These are phyloP conservation scores for Crithidia expoeki DNA, from an alignment of 208 protist genomes.

Conservation along the genomic window DNA sequence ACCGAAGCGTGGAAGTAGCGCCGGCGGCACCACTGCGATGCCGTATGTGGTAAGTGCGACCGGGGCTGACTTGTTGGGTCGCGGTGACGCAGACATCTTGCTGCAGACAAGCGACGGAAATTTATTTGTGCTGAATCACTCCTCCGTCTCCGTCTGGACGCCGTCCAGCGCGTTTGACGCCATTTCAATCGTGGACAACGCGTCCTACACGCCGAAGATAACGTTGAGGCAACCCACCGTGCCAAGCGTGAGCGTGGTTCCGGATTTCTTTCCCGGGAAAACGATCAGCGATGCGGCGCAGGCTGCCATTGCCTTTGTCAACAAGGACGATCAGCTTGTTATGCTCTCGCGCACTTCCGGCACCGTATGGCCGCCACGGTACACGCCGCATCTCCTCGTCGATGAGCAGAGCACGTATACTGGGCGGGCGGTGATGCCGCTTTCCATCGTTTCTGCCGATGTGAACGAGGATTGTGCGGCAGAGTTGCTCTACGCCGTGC, in stretches of 20 bases:
- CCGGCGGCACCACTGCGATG: background rate
- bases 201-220: background rate
- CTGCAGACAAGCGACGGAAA: constrained; percentile 48
- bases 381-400: constrained; percentile 18
- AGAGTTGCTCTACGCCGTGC: constrained; percentile 64
- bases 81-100: constrained; percentile 46
- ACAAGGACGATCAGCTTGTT: constrained; percentile 29
- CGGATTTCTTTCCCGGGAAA: background rate
- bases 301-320: constrained; percentile 39
- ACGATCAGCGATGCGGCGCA: constrained; percentile 6
- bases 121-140: constrained; percentile 39
- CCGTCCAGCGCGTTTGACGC: background rate
- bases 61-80: constrained; percentile 43
- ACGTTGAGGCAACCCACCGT: constrained; percentile 5
- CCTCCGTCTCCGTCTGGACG: background rate
- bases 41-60: constrained; percentile 51
- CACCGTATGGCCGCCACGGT: constrained; percentile 15
- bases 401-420: constrained; percentile 8
- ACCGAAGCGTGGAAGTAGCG: background rate
- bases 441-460: constrained; percentile 49
- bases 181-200: background rate
- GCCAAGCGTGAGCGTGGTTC: constrained; percentile 21
- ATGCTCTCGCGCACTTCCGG: constrained; percentile 15
- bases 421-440: constrained; percentile 19
- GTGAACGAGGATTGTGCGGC: constrained; percentile 69